Base-by-base conservation (phyloP, 2,329 filamentous ascomycete species). In the Fusarium oligoseptatum region DNA sequence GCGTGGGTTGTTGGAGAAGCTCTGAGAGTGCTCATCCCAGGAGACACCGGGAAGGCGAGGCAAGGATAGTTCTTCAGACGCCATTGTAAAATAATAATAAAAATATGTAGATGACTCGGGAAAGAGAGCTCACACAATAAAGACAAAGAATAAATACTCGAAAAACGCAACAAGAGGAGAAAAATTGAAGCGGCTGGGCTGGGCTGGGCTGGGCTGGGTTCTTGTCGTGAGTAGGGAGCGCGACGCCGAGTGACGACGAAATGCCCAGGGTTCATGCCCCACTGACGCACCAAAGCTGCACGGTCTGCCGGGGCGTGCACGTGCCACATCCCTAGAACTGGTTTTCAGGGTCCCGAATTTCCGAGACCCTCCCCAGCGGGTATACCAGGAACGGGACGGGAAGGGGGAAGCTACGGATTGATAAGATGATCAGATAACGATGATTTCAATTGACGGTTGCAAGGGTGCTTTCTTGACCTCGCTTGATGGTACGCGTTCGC, bases 51-150 rank as follows among this genome's bases (percentile, higher is more conserved):
- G 82, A 17, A 86, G 80, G 22, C 72, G 77, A 36, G 85, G 85
- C 17, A 87, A 80, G 15, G 83, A 81, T 14, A 82, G 83, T 72
- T 87, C 85, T 27, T 86, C 84, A 11, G 82, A 77, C 82, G 85
- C 84, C 70, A 66, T 68, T 76, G 50, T 15, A 67, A 64, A 57
- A 29, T 39, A 60, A 14, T 39, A 57, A 63, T 56, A 52, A 27
- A n/a, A 29, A 52, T n/a, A 60, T 56, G 32, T 36, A 20, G 14
- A 34, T 41, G 34, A 62, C 43, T 24, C 29, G 37, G 11, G 58
- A 39, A 9, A 34, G 8, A 37, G 20, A 56, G 52, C 39, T 64
- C 48, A 62, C 22, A 63, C 39, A 67, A 67, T 70, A 58, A 36
- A 60, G 73, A 48, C n/a, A 48, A 56, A 17, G 43, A 45, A 75